These are phyloP conservation scores for Pythium vanterpoolii DNA, from an alignment of 352 stramenopile species.

Conservation along the genomic window DNA sequence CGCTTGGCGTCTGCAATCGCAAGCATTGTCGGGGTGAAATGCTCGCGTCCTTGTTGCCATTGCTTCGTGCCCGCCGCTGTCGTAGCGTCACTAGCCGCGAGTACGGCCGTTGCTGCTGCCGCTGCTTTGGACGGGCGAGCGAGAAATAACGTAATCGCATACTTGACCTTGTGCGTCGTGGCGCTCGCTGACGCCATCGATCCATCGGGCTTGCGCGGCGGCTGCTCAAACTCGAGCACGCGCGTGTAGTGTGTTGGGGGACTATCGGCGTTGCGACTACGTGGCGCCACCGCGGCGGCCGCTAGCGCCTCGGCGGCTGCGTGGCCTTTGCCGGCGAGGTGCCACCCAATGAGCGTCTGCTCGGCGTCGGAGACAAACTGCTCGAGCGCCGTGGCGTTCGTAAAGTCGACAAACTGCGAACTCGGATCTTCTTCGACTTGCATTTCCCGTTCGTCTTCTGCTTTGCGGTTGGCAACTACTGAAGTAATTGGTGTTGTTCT, in stretches of 20 bases:
- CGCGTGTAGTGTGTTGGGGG: conserved; percentile 6
- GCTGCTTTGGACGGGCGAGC: not conserved
- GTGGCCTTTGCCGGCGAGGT: conserved; percentile 63
- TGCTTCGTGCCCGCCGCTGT: conserved; percentile 17
- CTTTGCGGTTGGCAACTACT: not conserved
- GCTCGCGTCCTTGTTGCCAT: conserved; percentile 63
- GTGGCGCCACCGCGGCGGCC: conserved; percentile 1
- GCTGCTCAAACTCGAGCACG: conserved; percentile 27
- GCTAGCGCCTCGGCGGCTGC: conserved; percentile 38
- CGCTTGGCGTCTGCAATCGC: conserved; percentile 45
- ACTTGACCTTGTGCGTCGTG: conserved; percentile 35
- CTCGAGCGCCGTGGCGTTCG: conserved; percentile 76
- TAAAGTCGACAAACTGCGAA: conserved; percentile 86
- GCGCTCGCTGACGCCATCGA: conserved; percentile 10
- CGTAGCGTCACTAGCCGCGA: too few species aligned
- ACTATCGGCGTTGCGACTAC: not conserved
- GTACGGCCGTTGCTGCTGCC: not conserved
- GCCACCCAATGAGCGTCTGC: conserved; percentile 68
- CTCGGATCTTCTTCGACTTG: conserved; percentile 81
- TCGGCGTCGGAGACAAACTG: conserved; percentile 78
- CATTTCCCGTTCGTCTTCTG: conserved; percentile 19
- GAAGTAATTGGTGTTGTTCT: not conserved
- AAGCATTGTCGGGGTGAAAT: conserved; percentile 82
- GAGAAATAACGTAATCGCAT: conserved; percentile 53
- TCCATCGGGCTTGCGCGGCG: conserved; percentile 17